A percentile compares a stretch with the other conserved stretches of the same genome.
These are phyloP conservation scores for Talaromyces sp. DNA, from an alignment of 2,329 filamentous ascomycete genomes.

Conservation along the genomic window DNA sequence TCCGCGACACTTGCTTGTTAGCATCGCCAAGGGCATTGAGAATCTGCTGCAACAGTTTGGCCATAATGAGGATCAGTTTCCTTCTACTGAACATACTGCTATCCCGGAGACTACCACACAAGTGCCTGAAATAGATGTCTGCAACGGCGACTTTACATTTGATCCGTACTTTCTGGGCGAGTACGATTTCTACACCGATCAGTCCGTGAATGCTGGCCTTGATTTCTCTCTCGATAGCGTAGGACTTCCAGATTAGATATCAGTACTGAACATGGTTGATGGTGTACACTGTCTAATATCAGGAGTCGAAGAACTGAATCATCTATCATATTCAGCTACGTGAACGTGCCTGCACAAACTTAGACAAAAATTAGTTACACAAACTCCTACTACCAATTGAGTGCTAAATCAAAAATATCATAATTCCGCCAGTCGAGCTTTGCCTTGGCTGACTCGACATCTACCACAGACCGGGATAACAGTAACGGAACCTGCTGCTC, in stretches of 20 bases:
- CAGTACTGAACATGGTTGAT: background rate
- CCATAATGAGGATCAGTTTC: background rate
- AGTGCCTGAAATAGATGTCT: background rate
- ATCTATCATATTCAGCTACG: background rate
- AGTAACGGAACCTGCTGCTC: conserved; percentile 38
- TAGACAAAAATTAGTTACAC: background rate
- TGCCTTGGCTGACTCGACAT: conserved; percentile 9
- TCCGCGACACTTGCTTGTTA: conserved; percentile 23
- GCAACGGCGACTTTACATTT: background rate
- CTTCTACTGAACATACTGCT: background rate
- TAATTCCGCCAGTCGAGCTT: conserved; percentile 33
- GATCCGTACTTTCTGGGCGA: conserved; percentile 1
- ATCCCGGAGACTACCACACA: background rate
- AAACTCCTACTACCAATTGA: conserved; percentile 23
- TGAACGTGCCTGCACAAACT: background rate
- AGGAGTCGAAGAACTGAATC: too few species aligned
- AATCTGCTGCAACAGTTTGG: conserved; percentile 18
- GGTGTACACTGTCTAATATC: too few species aligned
- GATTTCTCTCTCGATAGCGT: background rate
- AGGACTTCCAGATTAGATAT: background rate
- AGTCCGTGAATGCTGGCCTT: background rate
- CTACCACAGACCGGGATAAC: conserved; percentile 23
- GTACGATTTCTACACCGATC: conserved; percentile 4
- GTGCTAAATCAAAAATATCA: conserved; percentile 36
- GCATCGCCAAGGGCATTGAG: conserved; percentile 23